Base-by-base conservation (phyloP, 331 rosid species). In the Quercus tomentella region DNA sequence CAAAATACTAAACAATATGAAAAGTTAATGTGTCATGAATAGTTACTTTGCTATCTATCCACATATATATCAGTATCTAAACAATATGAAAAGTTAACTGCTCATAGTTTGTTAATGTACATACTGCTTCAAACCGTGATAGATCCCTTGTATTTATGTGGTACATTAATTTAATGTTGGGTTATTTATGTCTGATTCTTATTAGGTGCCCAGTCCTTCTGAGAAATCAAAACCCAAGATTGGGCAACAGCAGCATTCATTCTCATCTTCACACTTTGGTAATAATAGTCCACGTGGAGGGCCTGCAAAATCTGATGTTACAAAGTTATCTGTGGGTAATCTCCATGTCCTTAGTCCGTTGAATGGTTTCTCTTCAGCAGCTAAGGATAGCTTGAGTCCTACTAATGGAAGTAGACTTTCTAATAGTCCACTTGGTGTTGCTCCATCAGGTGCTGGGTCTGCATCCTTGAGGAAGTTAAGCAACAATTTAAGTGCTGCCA, bases 201-300 rank as follows among this genome's bases (percentile, higher is more conserved):
- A 73, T 66, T 68, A 81, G 88, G 80, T 49, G 14, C 65, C 45
- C 63, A 77, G 75, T 70, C 65, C 84, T 76, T 80, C 23, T 2
- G 82, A 77, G 74, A 84, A 84, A 73, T 80, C 60, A 22, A 84
- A 81, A 79, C 41, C 72, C 43, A 84, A 84, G 78, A 54, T 79
- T 7, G 58, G 72, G 78, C 75, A 74, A 56, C 81, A 41, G 76
- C 78, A 81, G 66, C 58, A 84, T 69, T 63, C 71, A 62, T 60
- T 55, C 60, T 14, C 80, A 15, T 70, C 41, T 54, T 74, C 85
- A 28, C 82, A 60, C 60, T 30, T 75, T 5, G 21, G 62, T 6
- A 69, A 23, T 56, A 56, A 56, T 56, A 70, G 81, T 75, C 61
- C 78, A 35, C 78, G 21, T 23, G 60, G 78, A 43, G 67, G 69